Evolutionary conservation across 176 grass and related monocot species (phyloP), one percentile per base, ranked within the genome.

Genomic region (Juncus inflexus): DNA sequence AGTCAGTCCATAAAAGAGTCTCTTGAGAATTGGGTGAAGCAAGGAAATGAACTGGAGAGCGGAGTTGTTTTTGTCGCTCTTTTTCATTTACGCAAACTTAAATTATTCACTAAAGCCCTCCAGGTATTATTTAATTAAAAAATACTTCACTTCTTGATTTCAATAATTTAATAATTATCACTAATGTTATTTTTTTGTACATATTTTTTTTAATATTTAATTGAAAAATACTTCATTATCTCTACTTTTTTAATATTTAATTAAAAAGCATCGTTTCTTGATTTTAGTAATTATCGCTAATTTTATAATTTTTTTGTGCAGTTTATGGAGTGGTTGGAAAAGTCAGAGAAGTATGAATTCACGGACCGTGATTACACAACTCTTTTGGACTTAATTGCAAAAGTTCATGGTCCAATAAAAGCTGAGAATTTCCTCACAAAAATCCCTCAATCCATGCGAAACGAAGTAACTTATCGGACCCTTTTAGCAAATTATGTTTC

Each of bases 391-490:
- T 77, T 92, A 63, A 12, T 73, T 3, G 84, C 89, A 38, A 92
- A 87, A 87, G 72, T 79, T 9, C 37, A 82, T 35, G 89, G 89
- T 64, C 40, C 81, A 68, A 43, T 70, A 35, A 76, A 52, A 62
- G 89, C 89, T 50, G 89, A 92, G 66, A 69, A 66, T 13, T 87
- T 77, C 63, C 72, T 92, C 36, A 75, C 76, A 42, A 65, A 77
- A 40, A 73, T 92, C 76, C 89, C 89, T 66, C 42, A 73, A 70
- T 69, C 71, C 62, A 64, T 69, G 64, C 83, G 89, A 62, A 73
- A 77, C 52, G 84, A 87, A 75, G 12, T 79, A 43, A 64, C 84
- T 41, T 85, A 92, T 78, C 83, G 84, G 56, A 92, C 84, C 54
- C 71, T 92, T 70, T 74, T 92, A 41, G 84, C 81, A 62, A 77